These are phyloP conservation scores for Allantophomopsis lycopodina DNA, from an alignment of 2,329 filamentous ascomycete species.

Conservation along the genomic window DNA sequence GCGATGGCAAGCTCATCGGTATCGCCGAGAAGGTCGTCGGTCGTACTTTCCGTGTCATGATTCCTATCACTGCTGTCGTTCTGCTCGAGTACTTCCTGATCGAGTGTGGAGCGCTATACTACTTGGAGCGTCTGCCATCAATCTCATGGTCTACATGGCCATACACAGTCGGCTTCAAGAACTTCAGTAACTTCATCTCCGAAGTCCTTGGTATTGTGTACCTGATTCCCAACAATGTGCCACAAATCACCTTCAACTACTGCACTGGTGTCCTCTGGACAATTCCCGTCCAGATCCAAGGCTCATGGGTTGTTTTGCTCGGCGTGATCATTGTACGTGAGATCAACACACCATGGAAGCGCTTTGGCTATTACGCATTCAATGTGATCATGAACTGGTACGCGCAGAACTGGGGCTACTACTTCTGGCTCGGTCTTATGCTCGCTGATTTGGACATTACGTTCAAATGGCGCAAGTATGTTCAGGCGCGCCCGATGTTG, in stretches of 20 bases:
- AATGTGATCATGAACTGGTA: slow-evolving; percentile 30
- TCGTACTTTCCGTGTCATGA: slow-evolving; percentile 28
- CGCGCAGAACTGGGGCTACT: slow-evolving; percentile 28
- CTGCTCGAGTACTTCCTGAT: slow-evolving; percentile 31
- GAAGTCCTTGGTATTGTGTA: slow-evolving; percentile 29
- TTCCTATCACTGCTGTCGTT: slow-evolving; percentile 27
- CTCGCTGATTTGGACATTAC: slow-evolving; percentile 31
- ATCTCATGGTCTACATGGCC: slow-evolving; percentile 33
- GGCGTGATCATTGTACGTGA: slow-evolving; percentile 27
- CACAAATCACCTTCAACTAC: slow-evolving; percentile 31
- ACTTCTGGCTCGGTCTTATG: slow-evolving; percentile 28
- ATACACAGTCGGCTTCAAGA: slow-evolving; percentile 23
- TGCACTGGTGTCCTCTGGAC: slow-evolving; percentile 35
- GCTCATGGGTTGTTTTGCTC: slow-evolving; percentile 27
- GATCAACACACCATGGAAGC: slow-evolving; percentile 29
- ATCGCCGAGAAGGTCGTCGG: slow-evolving; percentile 28
- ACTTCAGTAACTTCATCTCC: slow-evolving; percentile 27
- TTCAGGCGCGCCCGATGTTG: slow-evolving; percentile 18
- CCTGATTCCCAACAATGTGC: slow-evolving; percentile 31
- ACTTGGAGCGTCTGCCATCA: slow-evolving; percentile 28
- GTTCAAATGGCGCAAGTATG: slow-evolving; percentile 25
- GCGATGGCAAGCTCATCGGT: slow-evolving; percentile 24
- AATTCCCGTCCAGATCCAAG: slow-evolving; percentile 32
- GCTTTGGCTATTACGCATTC: slow-evolving; percentile 27
- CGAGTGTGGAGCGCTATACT: slow-evolving; percentile 25